phyloP scores from a whole-genome alignment of 208 protist species.

The Perkinsela sp. region DNA sequence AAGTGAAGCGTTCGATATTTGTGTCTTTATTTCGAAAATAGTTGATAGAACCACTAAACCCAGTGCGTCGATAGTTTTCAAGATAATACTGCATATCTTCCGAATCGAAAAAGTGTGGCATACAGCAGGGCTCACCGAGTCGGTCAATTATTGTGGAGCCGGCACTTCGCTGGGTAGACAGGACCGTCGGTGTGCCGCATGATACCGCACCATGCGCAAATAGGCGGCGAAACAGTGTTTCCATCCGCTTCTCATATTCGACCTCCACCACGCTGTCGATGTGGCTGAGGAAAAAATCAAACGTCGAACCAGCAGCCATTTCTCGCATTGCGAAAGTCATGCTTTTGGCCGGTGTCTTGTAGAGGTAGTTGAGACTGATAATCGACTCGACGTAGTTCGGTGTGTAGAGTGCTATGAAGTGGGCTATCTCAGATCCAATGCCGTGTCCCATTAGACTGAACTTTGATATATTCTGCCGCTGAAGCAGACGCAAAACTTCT shows the following conservation, averaged over 20 bases:
- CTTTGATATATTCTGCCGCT: background rate
- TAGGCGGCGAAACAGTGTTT: background rate
- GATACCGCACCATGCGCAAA: background rate
- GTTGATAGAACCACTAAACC: background rate
- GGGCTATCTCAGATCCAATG: background rate
- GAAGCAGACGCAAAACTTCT: slow-evolving; percentile 1
- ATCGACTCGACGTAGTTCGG: background rate
- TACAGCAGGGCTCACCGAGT: background rate
- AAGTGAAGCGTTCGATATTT: background rate
- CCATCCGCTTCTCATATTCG: background rate
- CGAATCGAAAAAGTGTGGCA: background rate
- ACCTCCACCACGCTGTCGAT: background rate
- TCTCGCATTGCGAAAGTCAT: background rate
- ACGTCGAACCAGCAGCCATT: background rate
- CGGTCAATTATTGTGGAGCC: background rate
- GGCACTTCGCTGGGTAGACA: background rate
- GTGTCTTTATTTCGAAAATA: background rate
- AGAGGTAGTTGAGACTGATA: background rate
- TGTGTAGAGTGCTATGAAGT: background rate
- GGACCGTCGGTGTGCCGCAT: background rate
- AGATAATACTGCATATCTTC: background rate
- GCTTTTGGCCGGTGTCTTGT: background rate
- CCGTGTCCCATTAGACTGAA: background rate
- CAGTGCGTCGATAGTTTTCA: background rate
- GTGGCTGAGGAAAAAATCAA: background rate